Base-by-base conservation (phyloP, 2,329 filamentous ascomycete genomes). In the Fusarium verrucosum region DNA sequence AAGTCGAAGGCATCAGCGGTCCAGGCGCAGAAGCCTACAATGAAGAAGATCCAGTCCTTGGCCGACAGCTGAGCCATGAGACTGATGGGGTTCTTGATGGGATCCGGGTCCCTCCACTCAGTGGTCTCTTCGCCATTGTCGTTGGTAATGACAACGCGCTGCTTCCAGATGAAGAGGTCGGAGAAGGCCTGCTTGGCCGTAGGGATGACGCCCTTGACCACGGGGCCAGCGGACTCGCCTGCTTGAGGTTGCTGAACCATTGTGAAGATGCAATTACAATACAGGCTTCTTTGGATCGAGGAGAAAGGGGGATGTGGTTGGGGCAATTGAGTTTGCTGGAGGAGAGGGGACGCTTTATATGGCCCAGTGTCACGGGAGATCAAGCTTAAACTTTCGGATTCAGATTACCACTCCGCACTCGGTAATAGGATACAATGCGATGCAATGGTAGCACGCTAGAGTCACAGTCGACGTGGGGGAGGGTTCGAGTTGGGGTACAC, bases 1-100 rank as follows among this genome's bases (percentile, higher is more conserved):
- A 94, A 94, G 76, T 93, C 91, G 74, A 94, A 94, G 5, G 91
- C 91, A 74, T 94, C 92, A 54, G 90, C 91, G 2, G 87, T 90
- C 92, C 92, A 94, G 16, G 90, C 88, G 30, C 84, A 76, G 72
- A 94, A 87, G 4, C 90, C 91, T 11, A 92, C 89, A 36, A 90
- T 65, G 78, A 94, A 88, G 79, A 91, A 93, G 16, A 91, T 72
- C 91, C 91, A 94, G 73, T 90, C 87, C 59, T 82, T 85, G 22
- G 80, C 79, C 4, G 82, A 84, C 16, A 95, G 82, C 76, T 88
- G 83, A 25, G 81, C 82, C 61, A 92, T 80, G 26, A 94, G 81
- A 33, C 82, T 86, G 77, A 94, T 79, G 35, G 92, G 92, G 73
- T 94, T 92, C 68, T 83, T 80, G 52, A 92, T 82, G 14, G 84